Conservation (phyloP, 352 stramenopile species). For the Phytophthora pistaciae region DNA sequence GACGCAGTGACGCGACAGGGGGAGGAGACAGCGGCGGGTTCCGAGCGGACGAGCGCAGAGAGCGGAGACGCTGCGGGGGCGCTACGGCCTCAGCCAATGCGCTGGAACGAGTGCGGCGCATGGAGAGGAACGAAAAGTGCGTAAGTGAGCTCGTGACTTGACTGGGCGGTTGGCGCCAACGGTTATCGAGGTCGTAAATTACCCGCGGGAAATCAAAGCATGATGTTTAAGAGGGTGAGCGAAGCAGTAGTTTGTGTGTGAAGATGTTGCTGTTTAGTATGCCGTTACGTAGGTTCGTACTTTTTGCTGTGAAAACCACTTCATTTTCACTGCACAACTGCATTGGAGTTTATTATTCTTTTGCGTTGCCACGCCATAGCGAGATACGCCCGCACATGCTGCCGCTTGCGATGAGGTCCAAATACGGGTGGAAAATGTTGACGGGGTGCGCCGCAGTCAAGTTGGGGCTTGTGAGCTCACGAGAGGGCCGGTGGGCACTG, state of each 20-base stretch:
- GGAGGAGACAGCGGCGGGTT: slow-evolving; percentile 29
- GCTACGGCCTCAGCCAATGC: slow-evolving; percentile 4
- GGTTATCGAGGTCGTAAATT: neutral
- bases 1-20: slow-evolving; percentile 22
- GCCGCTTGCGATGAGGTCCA: slow-evolving; percentile 73
- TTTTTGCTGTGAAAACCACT: neutral
- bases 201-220: neutral
- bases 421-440: slow-evolving; percentile 81
- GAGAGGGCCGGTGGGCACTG: slow-evolving; percentile 52
- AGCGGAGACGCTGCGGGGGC: slow-evolving; percentile 28
- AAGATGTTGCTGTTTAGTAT: neutral
- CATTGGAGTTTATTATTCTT: neutral
- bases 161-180: neutral
- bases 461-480: slow-evolving; percentile 57
- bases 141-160: neutral
- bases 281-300: neutral
- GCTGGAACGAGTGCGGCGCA: slow-evolving; percentile 42
- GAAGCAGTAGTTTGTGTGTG: neutral
- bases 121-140: neutral
- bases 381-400: slow-evolving; percentile 82
- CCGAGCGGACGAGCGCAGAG: slow-evolving; percentile 19
- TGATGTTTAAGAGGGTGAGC: neutral
- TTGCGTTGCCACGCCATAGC: slow-evolving; percentile 55
- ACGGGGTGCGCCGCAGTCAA: slow-evolving; percentile 65
- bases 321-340: neutral